Evolutionary conservation across 2,329 filamentous ascomycete genomes (phyloP), one percentile per base, ranked within the genome.

Genomic region (Clonostachys rhizophaga): DNA sequence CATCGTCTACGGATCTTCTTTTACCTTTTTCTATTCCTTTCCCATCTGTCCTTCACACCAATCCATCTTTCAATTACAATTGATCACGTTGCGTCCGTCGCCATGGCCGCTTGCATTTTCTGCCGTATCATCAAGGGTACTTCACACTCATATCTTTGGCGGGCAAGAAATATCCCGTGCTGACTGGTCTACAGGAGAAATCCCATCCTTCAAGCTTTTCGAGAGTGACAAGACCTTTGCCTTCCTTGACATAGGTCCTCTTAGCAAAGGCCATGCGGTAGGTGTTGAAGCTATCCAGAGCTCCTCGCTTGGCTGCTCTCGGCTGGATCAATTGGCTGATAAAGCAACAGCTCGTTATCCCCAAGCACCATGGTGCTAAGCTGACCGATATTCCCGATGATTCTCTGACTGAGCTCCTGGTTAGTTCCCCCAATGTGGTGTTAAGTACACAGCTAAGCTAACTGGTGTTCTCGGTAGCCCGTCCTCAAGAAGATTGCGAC

Each of bases 121-220:
- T 99, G 94, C 79, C 95, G 90, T 69, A 97, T 99, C 65, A 87
- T 99, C 75, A 95, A 95, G 80, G 92, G 92, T 76, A 62, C 42
- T 10, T 30, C 24, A 30, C 3, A 10, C 9, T 47, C 33, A 47
- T 34, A 18, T 33, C 44, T 42, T 18, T 17, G 44, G 10, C 24
- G 45, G 36, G n/a, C 37, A 24, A 18, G 39, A n/a, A 17, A 47
- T 24, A 42, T n/a, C 5, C 20, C n/a, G 17, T 40, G n/a, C 37
- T 40, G 24, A 30, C 24, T 30, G 24, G 24, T 10, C 24, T 14
- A 34, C 58, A 96, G 91, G 91, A 55, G 92, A 97, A 52, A 96
- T 99, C 66, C 94, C 94, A 43, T 92, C 84, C 58, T 86, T 97
- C 77, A 99, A 96, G 80, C 84, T 99, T 70, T 91, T 89, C 64